phyloP scores from a whole-genome alignment of 139 green algal species.

The Nannochloris sp. region DNA sequence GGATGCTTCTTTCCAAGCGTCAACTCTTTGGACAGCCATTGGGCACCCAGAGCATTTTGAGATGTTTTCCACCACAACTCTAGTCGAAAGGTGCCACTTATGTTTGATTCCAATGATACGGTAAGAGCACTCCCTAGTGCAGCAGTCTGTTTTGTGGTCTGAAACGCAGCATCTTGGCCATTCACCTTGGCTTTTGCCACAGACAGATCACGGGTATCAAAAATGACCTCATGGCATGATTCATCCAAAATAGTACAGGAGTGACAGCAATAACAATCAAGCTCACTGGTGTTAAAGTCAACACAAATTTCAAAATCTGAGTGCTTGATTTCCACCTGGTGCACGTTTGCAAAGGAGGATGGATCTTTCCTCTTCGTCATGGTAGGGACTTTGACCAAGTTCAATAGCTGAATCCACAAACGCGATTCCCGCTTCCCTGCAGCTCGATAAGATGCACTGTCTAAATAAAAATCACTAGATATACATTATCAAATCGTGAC shows the following conservation, averaged over 20 bases:
- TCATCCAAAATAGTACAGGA: constrained; percentile 1
- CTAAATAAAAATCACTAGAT: too few species aligned
- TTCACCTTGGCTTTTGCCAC: constrained; percentile 24
- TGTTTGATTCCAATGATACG: constrained; percentile 11
- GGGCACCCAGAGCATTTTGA: constrained; percentile 47
- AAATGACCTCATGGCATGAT: constrained; percentile 24
- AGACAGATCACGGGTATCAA: constrained; percentile 51
- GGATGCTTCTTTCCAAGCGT: constrained; percentile 73
- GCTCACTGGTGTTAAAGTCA: constrained; percentile 26
- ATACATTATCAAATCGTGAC: too few species aligned
- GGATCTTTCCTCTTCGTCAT: not conserved
- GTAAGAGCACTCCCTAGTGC: constrained; percentile 8
- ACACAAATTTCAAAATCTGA: constrained; percentile 29
- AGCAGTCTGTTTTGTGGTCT: not conserved
- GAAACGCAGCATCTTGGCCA: constrained; percentile 15
- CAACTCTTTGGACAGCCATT: constrained; percentile 70
- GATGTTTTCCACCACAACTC: constrained; percentile 27
- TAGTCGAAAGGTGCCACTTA: constrained; percentile 1
- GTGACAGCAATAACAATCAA: constrained; percentile 20
- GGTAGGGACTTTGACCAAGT: too few species aligned
- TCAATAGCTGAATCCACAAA: too few species aligned
- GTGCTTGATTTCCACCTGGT: constrained; percentile 6
- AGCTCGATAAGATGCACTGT: too few species aligned
- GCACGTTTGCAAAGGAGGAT: constrained; percentile 11
- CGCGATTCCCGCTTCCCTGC: too few species aligned